Percentiles rank a stretch among this genome's conserved stretches.
These are phyloP conservation scores for Endocarpon pusillum DNA, from an alignment of 495 filamentous ascomycete genomes.

Conservation along the genomic window DNA sequence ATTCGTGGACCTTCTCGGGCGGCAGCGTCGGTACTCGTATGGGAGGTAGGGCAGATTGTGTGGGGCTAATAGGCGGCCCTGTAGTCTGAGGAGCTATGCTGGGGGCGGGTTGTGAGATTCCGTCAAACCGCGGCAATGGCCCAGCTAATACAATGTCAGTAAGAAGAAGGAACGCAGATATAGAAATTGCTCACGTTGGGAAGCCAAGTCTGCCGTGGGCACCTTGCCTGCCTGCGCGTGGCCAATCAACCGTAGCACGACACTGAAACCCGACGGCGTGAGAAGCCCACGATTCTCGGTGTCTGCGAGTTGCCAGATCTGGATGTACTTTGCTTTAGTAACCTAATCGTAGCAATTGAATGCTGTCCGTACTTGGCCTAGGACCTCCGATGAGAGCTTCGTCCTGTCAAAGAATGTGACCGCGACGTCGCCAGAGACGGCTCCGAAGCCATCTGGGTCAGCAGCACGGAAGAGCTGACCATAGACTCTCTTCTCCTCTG, in stretches of 20 bases:
- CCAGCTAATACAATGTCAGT: slow-evolving; percentile 37
- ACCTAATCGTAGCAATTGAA: slow-evolving; percentile 1
- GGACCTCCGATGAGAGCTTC: slow-evolving; percentile 58
- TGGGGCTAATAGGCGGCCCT: slow-evolving; percentile 27
- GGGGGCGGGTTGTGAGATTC: slow-evolving; percentile 29
- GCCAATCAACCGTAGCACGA: slow-evolving; percentile 84
- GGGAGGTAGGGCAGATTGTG: slow-evolving; percentile 50
- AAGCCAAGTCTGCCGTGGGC: slow-evolving; percentile 60
- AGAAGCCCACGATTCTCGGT: slow-evolving; percentile 88
- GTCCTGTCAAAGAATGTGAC: slow-evolving; percentile 99
- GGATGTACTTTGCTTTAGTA: too few relatives aligned
- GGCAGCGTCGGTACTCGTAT: slow-evolving; percentile 83
- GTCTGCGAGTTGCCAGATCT: slow-evolving; percentile 99
- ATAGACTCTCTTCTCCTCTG: slow-evolving; percentile 86
- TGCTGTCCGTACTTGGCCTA: slow-evolving; percentile 58
- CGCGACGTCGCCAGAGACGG: slow-evolving; percentile 87
- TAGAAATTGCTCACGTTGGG: slow-evolving; percentile 34
- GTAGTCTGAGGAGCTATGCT: slow-evolving; percentile 16
- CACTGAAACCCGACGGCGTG: slow-evolving; percentile 76
- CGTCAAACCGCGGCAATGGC: slow-evolving; percentile 85
- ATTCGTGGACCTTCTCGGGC: slow-evolving; percentile 77
- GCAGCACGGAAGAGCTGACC: slow-evolving; percentile 79
- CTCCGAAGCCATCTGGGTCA: slow-evolving; percentile 76
- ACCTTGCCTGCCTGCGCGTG: slow-evolving; percentile 78
- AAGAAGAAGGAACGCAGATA: neutral